Percentiles rank a stretch among this genome's conserved stretches.
These are phyloP conservation scores for Pseudonitzschia delicatissima DNA, from an alignment of 108 stramenopile species.

Conservation along the genomic window DNA sequence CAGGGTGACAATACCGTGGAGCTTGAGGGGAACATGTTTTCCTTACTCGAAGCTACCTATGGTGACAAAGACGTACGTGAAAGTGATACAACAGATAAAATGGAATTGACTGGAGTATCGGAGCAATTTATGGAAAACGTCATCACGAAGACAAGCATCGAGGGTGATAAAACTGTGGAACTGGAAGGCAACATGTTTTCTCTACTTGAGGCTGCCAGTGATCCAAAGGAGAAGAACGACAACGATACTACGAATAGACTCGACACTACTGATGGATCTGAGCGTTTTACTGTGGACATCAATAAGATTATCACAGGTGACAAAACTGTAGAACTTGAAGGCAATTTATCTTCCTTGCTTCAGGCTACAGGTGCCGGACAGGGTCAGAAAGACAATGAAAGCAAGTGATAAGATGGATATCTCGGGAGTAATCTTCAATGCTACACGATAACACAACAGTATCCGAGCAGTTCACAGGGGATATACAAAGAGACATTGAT, in stretches of 20 bases:
- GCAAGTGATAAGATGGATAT: background rate
- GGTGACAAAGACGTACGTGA: background rate
- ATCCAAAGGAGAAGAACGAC: background rate
- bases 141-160: too few species aligned
- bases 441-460: background rate
- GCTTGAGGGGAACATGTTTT: slow-evolving; percentile 21
- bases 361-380: background rate
- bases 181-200: slow-evolving; percentile 29
- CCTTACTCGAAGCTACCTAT: slow-evolving; percentile 6
- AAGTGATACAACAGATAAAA: background rate
- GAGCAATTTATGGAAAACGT: background rate
- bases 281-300: background rate
- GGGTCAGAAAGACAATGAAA: background rate
- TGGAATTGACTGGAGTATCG: background rate
- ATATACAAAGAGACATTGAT: background rate
- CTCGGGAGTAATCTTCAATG: background rate
- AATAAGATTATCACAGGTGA: background rate
- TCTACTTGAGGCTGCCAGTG: slow-evolving; percentile 2
- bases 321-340: slow-evolving; percentile 33
- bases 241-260: background rate
- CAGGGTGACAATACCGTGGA: slow-evolving; percentile 14
- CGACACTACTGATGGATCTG: background rate
- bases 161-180: slow-evolving; percentile 34
- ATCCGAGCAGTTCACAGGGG: background rate
- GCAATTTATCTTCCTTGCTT: slow-evolving; percentile 19